Conservation (phyloP, 2,329 filamentous ascomycete genomes). For the Penicillium italicum region DNA sequence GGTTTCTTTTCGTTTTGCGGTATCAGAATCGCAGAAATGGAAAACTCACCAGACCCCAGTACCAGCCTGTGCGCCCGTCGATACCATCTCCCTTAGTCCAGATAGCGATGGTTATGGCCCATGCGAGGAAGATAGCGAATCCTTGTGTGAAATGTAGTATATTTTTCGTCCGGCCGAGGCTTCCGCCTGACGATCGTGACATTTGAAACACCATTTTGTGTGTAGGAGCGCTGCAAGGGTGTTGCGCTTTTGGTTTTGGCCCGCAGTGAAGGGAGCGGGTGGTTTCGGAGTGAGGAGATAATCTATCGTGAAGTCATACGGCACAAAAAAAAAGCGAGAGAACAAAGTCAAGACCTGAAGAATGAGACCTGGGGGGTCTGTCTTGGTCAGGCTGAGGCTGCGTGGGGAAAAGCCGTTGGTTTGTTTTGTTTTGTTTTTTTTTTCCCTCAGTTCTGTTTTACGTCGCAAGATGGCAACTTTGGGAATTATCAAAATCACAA, state of each 20-base stretch:
- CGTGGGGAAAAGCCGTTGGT: neutral
- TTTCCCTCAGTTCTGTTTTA: neutral
- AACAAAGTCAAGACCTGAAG: neutral
- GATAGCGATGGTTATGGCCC: constrained; percentile 56
- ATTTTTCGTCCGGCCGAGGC: constrained; percentile 55
- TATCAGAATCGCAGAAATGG: neutral
- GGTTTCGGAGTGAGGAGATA: neutral
- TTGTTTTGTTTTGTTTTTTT: constrained; percentile 3
- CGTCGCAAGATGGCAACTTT: neutral
- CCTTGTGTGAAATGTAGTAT: constrained; percentile 53
- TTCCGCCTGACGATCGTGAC: constrained; percentile 37
- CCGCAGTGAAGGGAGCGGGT: constrained; percentile 1
- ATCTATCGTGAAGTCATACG: constrained; percentile 8
- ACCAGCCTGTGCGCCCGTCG: constrained; percentile 55
- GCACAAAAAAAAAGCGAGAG: neutral
- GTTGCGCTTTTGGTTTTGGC: constrained; percentile 15
- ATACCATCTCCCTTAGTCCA: constrained; percentile 53
- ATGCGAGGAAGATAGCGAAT: constrained; percentile 56
- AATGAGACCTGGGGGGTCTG: neutral
- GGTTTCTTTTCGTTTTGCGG: neutral
- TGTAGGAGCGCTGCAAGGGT: constrained; percentile 18
- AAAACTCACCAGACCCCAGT: constrained; percentile 54
- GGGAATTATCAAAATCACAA: neutral
- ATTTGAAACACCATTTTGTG: constrained; percentile 27
- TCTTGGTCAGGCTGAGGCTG: neutral